A percentile compares a stretch with the other conserved stretches of the same genome.
Evolutionary conservation across 768 basidiomycete species (phyloP).

Genomic region (Lactarius sanguifluus): DNA sequence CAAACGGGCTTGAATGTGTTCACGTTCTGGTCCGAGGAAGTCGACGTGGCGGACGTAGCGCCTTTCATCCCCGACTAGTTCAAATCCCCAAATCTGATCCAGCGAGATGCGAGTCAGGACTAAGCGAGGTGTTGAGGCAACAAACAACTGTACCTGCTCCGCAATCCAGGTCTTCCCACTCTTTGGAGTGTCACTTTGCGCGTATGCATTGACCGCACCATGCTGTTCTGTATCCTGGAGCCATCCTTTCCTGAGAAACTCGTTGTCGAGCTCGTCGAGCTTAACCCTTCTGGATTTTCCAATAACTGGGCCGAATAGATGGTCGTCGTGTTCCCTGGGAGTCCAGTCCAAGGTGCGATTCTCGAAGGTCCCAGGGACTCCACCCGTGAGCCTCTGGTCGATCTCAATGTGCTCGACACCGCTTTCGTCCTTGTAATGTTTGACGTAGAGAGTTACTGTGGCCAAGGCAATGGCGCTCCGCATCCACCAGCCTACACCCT

Average conservation of each 20-base stretch:
- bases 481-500: conserved; percentile 73
- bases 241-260: conserved; percentile 45
- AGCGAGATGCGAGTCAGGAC: not conserved
- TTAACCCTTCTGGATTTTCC: conserved; percentile 39
- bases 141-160: conserved; percentile 51
- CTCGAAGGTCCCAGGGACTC: conserved; percentile 58
- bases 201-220: conserved; percentile 39
- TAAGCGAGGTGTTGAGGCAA: not conserved
- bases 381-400: conserved; percentile 62
- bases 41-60: conserved; percentile 28
- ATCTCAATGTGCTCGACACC: conserved; percentile 65
- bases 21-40: conserved; percentile 23
- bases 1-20: conserved; percentile 31
- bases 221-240: conserved; percentile 41
- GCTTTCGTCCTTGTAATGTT: conserved; percentile 58
- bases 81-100: conserved; percentile 30
- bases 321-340: conserved; percentile 53
- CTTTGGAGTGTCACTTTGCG: conserved; percentile 63
- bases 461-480: conserved; percentile 58
- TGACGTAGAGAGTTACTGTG: conserved; percentile 59
- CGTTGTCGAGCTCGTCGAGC: conserved; percentile 36
- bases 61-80: conserved; percentile 26
- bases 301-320: conserved; percentile 59
- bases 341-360: conserved; percentile 56
- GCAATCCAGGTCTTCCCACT: conserved; percentile 61